A percentile compares a stretch with the other conserved stretches of the same genome.
Conservation (phyloP, 768 basidiomycete genomes). For the Collybia sordida region DNA sequence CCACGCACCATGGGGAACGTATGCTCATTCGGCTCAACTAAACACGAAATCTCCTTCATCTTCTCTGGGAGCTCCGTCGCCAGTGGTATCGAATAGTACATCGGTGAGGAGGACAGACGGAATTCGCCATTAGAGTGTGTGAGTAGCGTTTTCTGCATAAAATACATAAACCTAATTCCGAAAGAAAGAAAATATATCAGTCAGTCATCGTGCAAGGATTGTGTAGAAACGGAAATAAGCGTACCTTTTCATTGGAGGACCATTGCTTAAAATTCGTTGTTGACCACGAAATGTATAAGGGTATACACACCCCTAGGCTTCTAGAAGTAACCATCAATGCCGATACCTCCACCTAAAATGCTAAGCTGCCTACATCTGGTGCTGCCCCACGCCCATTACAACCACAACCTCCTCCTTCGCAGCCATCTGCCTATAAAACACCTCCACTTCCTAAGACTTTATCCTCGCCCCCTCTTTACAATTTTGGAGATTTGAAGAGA, state of each 20-base stretch:
- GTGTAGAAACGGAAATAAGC: conserved; percentile 12
- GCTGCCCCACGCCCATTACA: conserved; percentile 95
- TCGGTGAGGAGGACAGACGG: conserved; percentile 88
- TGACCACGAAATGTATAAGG: conserved; percentile 27
- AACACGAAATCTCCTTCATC: conserved; percentile 98
- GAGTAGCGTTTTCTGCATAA: conserved; percentile 98
- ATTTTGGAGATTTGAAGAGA: too few relatives aligned
- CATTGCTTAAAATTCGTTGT: conserved; percentile 99
- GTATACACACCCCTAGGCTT: conserved; percentile 79
- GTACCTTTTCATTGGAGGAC: conserved; percentile 97
- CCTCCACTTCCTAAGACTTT: conserved; percentile 97
- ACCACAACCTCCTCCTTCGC: conserved; percentile 88
- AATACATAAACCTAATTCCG: conserved; percentile 59
- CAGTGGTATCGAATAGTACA: conserved; percentile 75
- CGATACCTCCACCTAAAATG: conserved; percentile 90
- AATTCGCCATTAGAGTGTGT: conserved; percentile 94
- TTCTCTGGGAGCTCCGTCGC: conserved; percentile 78
- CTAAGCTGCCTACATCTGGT: conserved; percentile 99
- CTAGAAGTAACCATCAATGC: conserved; percentile 90
- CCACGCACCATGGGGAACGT: conserved; percentile 86
- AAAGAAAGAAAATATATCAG: not conserved
- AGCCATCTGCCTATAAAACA: too few relatives aligned
- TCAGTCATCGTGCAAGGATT: too few relatives aligned
- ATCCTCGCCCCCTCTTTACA: too few relatives aligned
- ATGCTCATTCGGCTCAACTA: conserved; percentile 82